Evolutionary conservation across 2,329 filamentous ascomycete genomes (phyloP).

Genomic region (Cytospora chrysosperma): DNA sequence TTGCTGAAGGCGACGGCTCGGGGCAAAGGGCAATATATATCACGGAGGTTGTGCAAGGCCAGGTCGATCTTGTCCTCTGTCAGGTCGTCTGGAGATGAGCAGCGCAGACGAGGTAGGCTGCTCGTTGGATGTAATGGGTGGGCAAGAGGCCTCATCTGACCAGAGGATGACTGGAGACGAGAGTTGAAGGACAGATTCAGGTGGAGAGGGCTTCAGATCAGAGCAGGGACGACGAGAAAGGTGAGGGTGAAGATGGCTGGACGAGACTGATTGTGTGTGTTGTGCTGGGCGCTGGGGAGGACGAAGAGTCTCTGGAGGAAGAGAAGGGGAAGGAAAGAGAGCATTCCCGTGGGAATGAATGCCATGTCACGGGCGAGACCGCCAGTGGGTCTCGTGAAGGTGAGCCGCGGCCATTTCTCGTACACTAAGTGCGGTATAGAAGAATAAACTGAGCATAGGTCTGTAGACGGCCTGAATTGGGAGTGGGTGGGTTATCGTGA

Average conservation of each 20-base stretch:
- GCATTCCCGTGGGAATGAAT: neutral
- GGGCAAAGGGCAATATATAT: slow-evolving; percentile 23
- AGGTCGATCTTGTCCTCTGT: slow-evolving; percentile 14
- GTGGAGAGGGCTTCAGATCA: neutral
- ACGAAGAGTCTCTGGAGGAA: too few relatives aligned
- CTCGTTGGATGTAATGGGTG: slow-evolving; percentile 18
- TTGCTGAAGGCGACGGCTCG: slow-evolving; percentile 22
- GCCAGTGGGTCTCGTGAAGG: neutral
- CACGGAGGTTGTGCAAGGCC: slow-evolving; percentile 20
- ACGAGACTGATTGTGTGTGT: too few relatives aligned
- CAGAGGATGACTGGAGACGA: too few relatives aligned
- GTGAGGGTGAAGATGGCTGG: neutral
- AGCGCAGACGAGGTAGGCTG: slow-evolving; percentile 21
- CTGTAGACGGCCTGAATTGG: too few relatives aligned
- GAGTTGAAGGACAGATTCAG: neutral
- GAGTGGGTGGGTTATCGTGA: neutral
- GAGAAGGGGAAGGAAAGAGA: neutral
- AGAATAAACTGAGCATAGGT: too few relatives aligned
- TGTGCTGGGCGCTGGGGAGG: too few relatives aligned
- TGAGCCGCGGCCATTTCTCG: neutral
- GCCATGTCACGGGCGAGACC: neutral
- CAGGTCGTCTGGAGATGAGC: slow-evolving; percentile 8
- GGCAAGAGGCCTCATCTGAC: slow-evolving; percentile 15
- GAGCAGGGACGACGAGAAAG: neutral
- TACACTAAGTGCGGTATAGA: too few relatives aligned